Base-by-base conservation (phyloP, 208 protist species). In the Trypanosoma caninum region DNA sequence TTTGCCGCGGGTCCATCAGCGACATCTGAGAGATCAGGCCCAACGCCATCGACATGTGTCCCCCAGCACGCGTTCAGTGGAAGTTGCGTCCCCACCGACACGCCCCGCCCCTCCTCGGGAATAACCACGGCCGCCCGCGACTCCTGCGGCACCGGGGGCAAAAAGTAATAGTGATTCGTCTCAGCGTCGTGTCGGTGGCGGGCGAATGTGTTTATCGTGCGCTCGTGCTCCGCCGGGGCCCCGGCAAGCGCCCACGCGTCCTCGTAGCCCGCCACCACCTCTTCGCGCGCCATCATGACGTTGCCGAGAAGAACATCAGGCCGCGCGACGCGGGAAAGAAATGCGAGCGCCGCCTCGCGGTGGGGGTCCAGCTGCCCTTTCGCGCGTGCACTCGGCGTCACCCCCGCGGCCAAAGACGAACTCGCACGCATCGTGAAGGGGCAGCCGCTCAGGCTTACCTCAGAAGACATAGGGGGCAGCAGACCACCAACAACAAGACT, bases 131-230 rank as follows among this genome's bases (percentile, higher is more conserved):
- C 34, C 27, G 40, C 9, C 2, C 22, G 4, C 20, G 11, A n/a
- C 13, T 28, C 34, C 0, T 18, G 4, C 3, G 13, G 16, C 6
- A 20, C 27, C 13, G 9, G 27, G 2, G 80, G 78, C 14, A 74
- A 34, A 62, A 87, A 90, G 57, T 93, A 93, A 68, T 61, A 88
- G 47, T 79, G 80, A 68, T 93, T 93, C 1, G 87, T 89, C 58
- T 64, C 33, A 13, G 53, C 23, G 77, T 74, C 40, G 57, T 53
- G 9, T 67, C 62, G 54, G 57, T 87, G 79, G 10, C 50, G 59
- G 23, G 52, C 62, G 33, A 75, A 87, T 20, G 87, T 93, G 66
- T 93, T 88, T 3, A 72, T 90, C 20, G 87, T 93, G 25, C 78
- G 68, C 59, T 83, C 87, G 58, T 89, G 74, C 33, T 72, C 59